Evolutionary conservation across 192 early-diverging fungal genomes (phyloP).

Genomic region (Chytriomyces sp.): DNA sequence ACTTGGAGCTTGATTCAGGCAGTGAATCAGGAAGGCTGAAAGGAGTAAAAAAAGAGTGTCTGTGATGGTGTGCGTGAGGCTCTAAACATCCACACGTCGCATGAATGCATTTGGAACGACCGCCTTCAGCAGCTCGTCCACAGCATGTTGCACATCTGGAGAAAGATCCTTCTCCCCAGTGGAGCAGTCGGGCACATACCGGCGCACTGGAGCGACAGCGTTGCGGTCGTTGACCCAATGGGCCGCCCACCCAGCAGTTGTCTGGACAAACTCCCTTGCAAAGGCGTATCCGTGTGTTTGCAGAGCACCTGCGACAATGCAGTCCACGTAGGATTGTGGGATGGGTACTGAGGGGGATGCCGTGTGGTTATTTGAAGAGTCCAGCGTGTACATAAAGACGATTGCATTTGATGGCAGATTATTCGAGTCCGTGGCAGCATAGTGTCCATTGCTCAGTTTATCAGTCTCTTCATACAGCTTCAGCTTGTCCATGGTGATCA

Average conservation of each 20-base stretch:
- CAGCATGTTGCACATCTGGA: background rate
- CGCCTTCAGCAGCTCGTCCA: constrained; percentile 9
- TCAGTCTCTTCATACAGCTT: background rate
- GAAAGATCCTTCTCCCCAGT: constrained; percentile 30
- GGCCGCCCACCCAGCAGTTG: constrained; percentile 47
- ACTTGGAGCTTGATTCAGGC: no score
- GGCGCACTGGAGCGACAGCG: constrained; percentile 25
- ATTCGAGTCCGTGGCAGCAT: constrained; percentile 49
- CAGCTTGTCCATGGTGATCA: constrained; percentile 5
- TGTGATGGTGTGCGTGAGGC: background rate
- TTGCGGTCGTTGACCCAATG: constrained; percentile 55
- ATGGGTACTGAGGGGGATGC: constrained; percentile 45
- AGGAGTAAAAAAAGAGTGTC: no score
- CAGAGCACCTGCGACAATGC: constrained; percentile 51
- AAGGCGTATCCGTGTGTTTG: constrained; percentile 32
- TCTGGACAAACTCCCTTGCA: constrained; percentile 50
- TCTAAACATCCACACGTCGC: constrained; percentile 1
- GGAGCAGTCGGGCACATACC: constrained; percentile 39
- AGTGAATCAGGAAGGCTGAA: no score
- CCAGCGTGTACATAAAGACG: constrained; percentile 1
- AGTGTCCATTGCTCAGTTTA: background rate
- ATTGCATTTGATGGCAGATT: constrained; percentile 18
- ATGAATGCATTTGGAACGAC: constrained; percentile 16
- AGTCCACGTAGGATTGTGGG: constrained; percentile 59
- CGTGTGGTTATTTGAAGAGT: constrained; percentile 1